These are phyloP conservation scores for Abortiporus biennis DNA, from an alignment of 1,284 basidiomycete species.

Conservation along the genomic window DNA sequence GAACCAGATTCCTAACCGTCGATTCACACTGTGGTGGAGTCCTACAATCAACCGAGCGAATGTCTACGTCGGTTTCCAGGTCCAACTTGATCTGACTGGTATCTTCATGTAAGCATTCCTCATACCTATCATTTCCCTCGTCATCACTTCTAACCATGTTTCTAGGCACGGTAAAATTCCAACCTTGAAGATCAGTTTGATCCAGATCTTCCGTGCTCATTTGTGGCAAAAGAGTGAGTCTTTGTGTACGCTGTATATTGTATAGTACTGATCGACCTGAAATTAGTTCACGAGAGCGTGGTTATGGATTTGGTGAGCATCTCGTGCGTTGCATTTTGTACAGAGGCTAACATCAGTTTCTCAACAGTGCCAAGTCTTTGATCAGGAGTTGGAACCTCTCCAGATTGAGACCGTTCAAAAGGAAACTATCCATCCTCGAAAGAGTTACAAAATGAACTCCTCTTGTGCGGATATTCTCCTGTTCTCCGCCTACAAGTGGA, in stretches of 20 bases:
- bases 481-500: constrained; percentile 99
- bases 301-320: constrained; percentile 99
- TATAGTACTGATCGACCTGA: constrained; percentile 11
- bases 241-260: constrained; percentile 8
- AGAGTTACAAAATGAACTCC: constrained; percentile 99
- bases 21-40: constrained; percentile 99
- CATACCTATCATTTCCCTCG: background rate
- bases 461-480: constrained; percentile 94
- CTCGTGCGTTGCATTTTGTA: constrained; percentile 12
- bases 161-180: constrained; percentile 97
- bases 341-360: constrained; percentile 17
- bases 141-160: constrained; percentile 11
- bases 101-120: constrained; percentile 68
- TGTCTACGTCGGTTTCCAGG: constrained; percentile 99
- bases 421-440: constrained; percentile 98
- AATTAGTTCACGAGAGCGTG: constrained; percentile 77
- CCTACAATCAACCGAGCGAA: constrained; percentile 98
- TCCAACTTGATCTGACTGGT: constrained; percentile 95
- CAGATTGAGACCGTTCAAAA: constrained; percentile 99
- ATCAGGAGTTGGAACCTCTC: constrained; percentile 96
- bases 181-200: constrained; percentile 95
- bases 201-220: constrained; percentile 99
- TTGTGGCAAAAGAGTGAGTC: constrained; percentile 96
- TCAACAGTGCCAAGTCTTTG: constrained; percentile 99
- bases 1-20: constrained; percentile 98